These are phyloP conservation scores for Acanthamoeba healyi DNA, from an alignment of 208 protist genomes.

Conservation along the genomic window DNA sequence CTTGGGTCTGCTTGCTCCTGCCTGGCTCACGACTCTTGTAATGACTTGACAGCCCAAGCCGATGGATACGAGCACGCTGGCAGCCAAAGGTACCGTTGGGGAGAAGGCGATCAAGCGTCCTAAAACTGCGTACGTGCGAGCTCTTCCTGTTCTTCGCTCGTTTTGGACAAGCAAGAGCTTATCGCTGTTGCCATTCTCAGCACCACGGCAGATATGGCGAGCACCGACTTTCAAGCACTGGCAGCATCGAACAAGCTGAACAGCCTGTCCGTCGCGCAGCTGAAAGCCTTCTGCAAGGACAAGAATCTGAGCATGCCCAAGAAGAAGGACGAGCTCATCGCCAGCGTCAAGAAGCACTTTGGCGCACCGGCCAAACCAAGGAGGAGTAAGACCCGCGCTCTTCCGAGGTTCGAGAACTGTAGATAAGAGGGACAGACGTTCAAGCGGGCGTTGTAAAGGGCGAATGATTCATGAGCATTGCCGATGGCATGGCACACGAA, in stretches of 20 bases:
- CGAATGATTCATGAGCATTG: too few relatives aligned
- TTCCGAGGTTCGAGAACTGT: not conserved
- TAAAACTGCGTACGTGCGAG: not conserved
- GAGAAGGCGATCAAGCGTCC: not conserved
- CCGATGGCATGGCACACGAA: not conserved
- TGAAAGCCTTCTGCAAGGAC: not conserved
- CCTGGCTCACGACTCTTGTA: too few relatives aligned
- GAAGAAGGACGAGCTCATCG: not conserved
- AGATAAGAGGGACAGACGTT: too few relatives aligned
- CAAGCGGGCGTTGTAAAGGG: too few relatives aligned
- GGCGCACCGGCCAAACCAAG: not conserved
- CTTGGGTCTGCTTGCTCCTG: too few relatives aligned
- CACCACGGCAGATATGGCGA: not conserved
- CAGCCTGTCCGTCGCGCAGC: constrained; percentile 2
- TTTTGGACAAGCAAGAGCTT: too few relatives aligned
- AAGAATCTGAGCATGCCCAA: not conserved
- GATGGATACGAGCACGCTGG: not conserved
- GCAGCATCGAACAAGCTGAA: not conserved
- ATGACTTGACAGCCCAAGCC: not conserved
- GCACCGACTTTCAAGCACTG: not conserved
- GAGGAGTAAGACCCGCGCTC: not conserved
- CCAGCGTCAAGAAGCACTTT: not conserved
- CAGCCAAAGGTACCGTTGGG: not conserved
- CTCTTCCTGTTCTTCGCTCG: too few relatives aligned
- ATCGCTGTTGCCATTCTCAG: not conserved